Base-by-base conservation (phyloP, 768 basidiomycete genomes). In the Leccinum sublutescens region DNA sequence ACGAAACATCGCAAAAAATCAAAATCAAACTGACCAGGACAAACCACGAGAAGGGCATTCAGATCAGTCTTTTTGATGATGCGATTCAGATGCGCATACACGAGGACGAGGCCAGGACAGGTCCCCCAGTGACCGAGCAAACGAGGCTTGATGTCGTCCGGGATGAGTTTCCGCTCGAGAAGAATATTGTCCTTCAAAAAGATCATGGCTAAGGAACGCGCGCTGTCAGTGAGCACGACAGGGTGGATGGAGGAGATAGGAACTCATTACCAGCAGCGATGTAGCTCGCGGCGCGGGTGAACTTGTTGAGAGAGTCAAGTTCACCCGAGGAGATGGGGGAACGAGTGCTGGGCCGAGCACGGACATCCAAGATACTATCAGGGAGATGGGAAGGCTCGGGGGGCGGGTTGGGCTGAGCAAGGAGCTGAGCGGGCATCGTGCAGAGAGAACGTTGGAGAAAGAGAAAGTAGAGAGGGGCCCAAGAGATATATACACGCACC, bases 81-180 rank as follows among this genome's bases (percentile, higher is more conserved):
- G 56, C 82, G 75, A 68, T 84, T 90, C 48, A 89, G 75, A 65
- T 93, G 91, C 0, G 90, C 89, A 64, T 86, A 86, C 29, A 82
- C 81, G 62, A 93, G 80, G 60, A 80, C 74, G 9, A 94, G 81
- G 21, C 91, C 93, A 0, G 89, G 90, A 65, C 90, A 91, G 29
- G 89, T 90, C 29, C 89, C 90, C 88, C 89, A 91, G 66, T 92
- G 91, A 0, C 92, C 91, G 8, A 93, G 80, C 25, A 93, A 81
- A 66, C 91, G 84, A 45, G 80, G 78, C 75, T 95, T 95, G 76
- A 96, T 87, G 70, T 93, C 81, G 48, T 88, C 85, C 29, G 80
- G 75, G 19, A 76, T 79, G 45, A 91, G 74, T 29, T 80, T 72
- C 34, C 82, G 74, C 59, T 88, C 82, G 33, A 95, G 74, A 2